These are phyloP conservation scores for Holtermanniella nyarrowii DNA, from an alignment of 768 basidiomycete species.

Conservation along the genomic window DNA sequence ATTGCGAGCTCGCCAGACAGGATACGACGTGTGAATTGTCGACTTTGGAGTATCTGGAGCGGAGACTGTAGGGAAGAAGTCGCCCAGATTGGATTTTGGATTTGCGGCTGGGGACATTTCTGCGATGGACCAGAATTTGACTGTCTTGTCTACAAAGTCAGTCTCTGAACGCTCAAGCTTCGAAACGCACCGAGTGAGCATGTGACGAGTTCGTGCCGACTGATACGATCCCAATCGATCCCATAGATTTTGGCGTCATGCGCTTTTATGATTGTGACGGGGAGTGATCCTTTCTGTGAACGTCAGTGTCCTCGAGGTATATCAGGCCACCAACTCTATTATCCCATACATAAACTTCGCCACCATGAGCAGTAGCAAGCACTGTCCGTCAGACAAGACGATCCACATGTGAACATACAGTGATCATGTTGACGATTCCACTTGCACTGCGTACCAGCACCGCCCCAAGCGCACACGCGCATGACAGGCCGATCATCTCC, in stretches of 20 bases:
- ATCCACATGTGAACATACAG: conserved; percentile 2
- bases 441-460: conserved; percentile 76
- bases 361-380: conserved; percentile 78
- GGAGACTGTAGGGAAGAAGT: conserved; percentile 13
- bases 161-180: background rate
- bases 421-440: conserved; percentile 86
- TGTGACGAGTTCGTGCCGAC: conserved; percentile 71
- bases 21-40: conserved; percentile 61
- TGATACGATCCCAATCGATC: conserved; percentile 82
- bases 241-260: conserved; percentile 93
- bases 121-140: conserved; percentile 71
- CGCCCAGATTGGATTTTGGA: background rate
- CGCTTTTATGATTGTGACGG: conserved; percentile 61
- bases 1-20: conserved; percentile 87
- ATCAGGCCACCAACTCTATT: conserved; percentile 49
- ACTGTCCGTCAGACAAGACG: conserved; percentile 31
- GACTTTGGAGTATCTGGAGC: conserved; percentile 30
- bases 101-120: conserved; percentile 14
- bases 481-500: conserved; percentile 51
- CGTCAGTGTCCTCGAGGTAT: conserved; percentile 2
- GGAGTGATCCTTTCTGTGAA: conserved; percentile 73
- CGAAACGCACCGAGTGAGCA: conserved; percentile 56
- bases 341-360: conserved; percentile 88
- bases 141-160: conserved; percentile 57
- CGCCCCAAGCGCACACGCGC: conserved; percentile 55